phyloP scores from a whole-genome alignment of 2,329 filamentous ascomycete species.

The Paecilomyces formosus region DNA sequence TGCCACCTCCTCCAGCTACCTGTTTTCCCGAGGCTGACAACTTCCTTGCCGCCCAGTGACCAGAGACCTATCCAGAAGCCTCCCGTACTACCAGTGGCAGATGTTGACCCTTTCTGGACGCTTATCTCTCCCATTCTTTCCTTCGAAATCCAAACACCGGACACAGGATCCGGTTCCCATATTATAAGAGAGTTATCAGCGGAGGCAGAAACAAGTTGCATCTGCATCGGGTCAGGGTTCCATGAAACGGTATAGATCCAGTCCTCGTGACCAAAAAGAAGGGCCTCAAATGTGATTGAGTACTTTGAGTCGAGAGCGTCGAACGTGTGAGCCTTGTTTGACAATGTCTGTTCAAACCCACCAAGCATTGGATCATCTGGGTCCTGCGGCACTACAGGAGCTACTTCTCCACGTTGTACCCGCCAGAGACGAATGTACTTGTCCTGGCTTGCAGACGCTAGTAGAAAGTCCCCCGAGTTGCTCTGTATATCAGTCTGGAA shows the following conservation, averaged over 20 bases:
- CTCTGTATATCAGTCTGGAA: slow-evolving; percentile 59
- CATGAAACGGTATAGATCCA: slow-evolving; percentile 92
- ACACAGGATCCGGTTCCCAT: slow-evolving; percentile 77
- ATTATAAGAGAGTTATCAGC: slow-evolving; percentile 92
- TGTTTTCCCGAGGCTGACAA: slow-evolving; percentile 79
- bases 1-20: slow-evolving; percentile 90
- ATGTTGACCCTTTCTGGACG: slow-evolving; percentile 89
- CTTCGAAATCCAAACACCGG: slow-evolving; percentile 84
- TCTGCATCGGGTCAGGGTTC: slow-evolving; percentile 49
- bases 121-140: slow-evolving; percentile 89
- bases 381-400: slow-evolving; percentile 43
- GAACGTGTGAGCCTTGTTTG: slow-evolving; percentile 83
- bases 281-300: slow-evolving; percentile 84
- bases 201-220: slow-evolving; percentile 78
- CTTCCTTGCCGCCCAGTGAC: slow-evolving; percentile 67
- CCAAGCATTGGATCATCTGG: slow-evolving; percentile 29
- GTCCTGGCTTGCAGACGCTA: slow-evolving; percentile 93
- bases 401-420: slow-evolving; percentile 61
- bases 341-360: slow-evolving; percentile 59
- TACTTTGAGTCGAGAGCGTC: slow-evolving; percentile 56
- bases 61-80: slow-evolving; percentile 96
- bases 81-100: slow-evolving; percentile 88
- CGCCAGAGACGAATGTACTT: slow-evolving; percentile 96
- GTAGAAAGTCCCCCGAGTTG: slow-evolving; percentile 59
- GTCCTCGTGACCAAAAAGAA: slow-evolving; percentile 91